These are phyloP conservation scores for Coniella vitis DNA, from an alignment of 2,329 filamentous ascomycete genomes.

Conservation along the genomic window DNA sequence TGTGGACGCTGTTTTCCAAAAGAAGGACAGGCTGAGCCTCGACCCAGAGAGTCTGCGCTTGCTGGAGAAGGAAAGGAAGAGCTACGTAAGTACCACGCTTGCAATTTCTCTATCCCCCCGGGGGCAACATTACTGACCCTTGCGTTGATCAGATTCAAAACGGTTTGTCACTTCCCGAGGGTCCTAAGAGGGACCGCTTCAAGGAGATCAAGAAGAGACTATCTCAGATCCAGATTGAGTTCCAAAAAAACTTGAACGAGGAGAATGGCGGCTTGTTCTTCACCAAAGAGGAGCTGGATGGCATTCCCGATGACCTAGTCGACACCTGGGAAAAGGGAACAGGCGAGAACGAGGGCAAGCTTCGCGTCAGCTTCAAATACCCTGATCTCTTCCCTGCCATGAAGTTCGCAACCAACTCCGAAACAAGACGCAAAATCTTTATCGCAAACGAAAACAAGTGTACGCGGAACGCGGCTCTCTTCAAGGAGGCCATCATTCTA, in stretches of 20 bases:
- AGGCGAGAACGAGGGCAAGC: constrained; percentile 61
- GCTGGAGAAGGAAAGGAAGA: constrained; percentile 71
- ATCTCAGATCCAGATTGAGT: constrained; percentile 65
- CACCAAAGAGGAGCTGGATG: constrained; percentile 63
- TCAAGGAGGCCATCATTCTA: constrained; percentile 67
- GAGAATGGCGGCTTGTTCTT: constrained; percentile 80
- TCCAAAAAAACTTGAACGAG: constrained; percentile 76
- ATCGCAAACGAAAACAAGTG: constrained; percentile 77
- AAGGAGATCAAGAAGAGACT: constrained; percentile 81
- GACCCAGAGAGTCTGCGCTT: constrained; percentile 65
- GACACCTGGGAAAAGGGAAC: constrained; percentile 63
- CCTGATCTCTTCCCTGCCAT: constrained; percentile 71
- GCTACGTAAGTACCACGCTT: constrained; percentile 36
- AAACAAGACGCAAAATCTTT: constrained; percentile 62
- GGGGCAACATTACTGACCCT: background rate
- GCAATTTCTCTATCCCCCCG: background rate
- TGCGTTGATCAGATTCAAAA: constrained; percentile 49
- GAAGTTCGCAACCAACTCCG: constrained; percentile 67
- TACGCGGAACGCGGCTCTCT: constrained; percentile 64
- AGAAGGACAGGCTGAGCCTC: constrained; percentile 49
- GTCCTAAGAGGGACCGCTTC: constrained; percentile 67
- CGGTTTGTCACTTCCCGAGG: constrained; percentile 64
- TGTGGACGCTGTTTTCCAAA: constrained; percentile 51
- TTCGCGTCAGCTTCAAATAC: constrained; percentile 76
- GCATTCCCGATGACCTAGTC: constrained; percentile 66